These are phyloP conservation scores for Dendrocalamus latiflorus DNA, from an alignment of 202 grass and related monocot species.

Conservation along the genomic window DNA sequence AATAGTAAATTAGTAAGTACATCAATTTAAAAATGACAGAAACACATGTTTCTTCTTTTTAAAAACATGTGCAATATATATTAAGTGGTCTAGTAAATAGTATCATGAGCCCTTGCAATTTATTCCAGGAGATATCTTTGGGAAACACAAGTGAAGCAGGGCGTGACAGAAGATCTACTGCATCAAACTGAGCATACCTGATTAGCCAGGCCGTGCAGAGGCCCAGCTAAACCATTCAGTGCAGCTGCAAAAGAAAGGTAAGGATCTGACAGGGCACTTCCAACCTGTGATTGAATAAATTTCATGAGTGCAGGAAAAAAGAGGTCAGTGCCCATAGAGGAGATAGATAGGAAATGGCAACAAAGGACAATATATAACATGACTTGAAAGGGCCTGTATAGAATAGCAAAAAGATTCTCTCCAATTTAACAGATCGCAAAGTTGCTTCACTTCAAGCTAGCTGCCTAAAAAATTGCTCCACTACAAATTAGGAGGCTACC, in stretches of 20 bases:
- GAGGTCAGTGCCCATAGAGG: neutral
- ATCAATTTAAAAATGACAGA: slow-evolving; percentile 3
- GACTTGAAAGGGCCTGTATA: neutral
- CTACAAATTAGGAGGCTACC: neutral
- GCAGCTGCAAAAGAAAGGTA: slow-evolving; percentile 92
- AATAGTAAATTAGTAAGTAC: neutral
- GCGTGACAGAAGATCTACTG: neutral
- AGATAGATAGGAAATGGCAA: neutral
- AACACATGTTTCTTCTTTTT: neutral
- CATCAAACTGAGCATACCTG: slow-evolving; percentile 51
- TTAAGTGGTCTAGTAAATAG: slow-evolving; percentile 4
- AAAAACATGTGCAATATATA: neutral
- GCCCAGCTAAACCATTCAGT: slow-evolving; percentile 88
- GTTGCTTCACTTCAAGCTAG: neutral
- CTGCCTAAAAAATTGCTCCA: neutral
- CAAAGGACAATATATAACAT: neutral
- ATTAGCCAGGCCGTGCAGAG: slow-evolving; percentile 90
- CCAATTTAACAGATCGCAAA: neutral
- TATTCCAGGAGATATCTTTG: neutral
- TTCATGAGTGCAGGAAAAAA: neutral
- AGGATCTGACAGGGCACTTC: slow-evolving; percentile 89
- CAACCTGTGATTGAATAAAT: slow-evolving; percentile 56
- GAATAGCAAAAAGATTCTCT: neutral
- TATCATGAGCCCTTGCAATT: neutral
- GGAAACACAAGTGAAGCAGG: neutral